These are phyloP conservation scores for Erythrophleum fordii DNA, from an alignment of 306 rosid species.

Conservation along the genomic window DNA sequence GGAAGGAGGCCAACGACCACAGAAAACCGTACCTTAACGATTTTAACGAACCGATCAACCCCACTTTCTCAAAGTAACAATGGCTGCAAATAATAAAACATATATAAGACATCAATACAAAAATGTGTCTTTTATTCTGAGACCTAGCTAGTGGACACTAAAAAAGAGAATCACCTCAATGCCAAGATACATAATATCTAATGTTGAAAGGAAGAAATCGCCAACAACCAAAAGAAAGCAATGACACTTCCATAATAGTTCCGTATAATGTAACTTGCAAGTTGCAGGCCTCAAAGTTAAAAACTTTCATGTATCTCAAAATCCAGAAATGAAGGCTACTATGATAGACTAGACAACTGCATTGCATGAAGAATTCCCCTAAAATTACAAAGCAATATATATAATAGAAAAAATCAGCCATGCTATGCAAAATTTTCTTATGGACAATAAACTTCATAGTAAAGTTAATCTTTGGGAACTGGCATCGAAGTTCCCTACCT, in stretches of 20 bases:
- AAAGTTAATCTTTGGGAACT: slow-evolving; percentile 2
- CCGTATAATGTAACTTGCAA: not conserved
- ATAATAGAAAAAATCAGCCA: not conserved
- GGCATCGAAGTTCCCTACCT: not conserved
- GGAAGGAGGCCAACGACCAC: no score
- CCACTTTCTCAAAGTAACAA: slow-evolving; percentile 97
- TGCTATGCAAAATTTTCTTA: not conserved
- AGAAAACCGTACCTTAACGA: slow-evolving; percentile 72
- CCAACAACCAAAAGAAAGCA: not conserved
- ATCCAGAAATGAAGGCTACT: not conserved
- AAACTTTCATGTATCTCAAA: no score
- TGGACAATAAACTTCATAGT: not conserved
- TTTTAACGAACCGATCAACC: slow-evolving; percentile 96
- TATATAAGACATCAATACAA: slow-evolving; percentile 36
- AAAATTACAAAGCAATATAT: slow-evolving; percentile 4
- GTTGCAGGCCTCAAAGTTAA: no score
- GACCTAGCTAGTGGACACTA: no score
- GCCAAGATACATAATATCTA: not conserved
- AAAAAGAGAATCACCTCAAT: not conserved
- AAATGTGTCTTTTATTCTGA: not conserved
- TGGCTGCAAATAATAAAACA: slow-evolving; percentile 68
- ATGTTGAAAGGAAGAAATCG: not conserved
- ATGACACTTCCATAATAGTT: not conserved
- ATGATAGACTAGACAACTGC: not conserved
- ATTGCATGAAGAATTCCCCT: not conserved